Base-by-base conservation (phyloP, 441 rosid genomes). In the Gossypium trilobum region DNA sequence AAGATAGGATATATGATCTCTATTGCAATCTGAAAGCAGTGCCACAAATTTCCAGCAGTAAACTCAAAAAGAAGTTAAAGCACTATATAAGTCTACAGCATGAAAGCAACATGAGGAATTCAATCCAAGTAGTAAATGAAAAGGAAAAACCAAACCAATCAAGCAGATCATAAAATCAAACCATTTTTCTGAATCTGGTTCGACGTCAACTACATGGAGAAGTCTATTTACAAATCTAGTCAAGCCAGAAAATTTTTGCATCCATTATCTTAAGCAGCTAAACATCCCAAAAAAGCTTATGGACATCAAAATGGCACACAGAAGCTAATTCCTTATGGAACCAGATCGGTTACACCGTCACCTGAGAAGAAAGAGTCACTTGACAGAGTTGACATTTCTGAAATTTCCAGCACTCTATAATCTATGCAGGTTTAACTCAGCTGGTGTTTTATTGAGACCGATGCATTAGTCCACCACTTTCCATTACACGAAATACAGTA, bases 401-500 rank as follows among this genome's bases (percentile, higher is more conserved):
- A 54, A 74, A 79, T 71, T 57, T 71, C 76, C 76, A 63, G 73
- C 73, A 17, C 78, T 75, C 19, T 57, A 46, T 14, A 16, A 36
- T 16, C 72, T 60, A 69, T 0, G 36, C 36, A 29, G 36, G 74
- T 60, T 60, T 64, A 42, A 66, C 60, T 61, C 16, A 29, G 76
- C 31, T 66, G 66, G 59, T 33, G n/a, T 58, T 69, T 73, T 54
- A 58, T n/a, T 69, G 73, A 66, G 81, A 77, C 36, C 60, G 70
- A 73, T 73, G 81, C 79, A 77, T 29, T 46, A 57, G 48, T 46
- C 73, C 77, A 6, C 65, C 58, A n/a, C 62, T 67, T 73, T 85
- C 92, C 16, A 74, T 70, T 75, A 87, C 93, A 9, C 91, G 96
- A 76, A 89, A 88, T 56, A 85, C 85, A 0, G 96, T 87, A 46